Evolutionary conservation across 78 protist species (phyloP), one percentile per base, ranked within the genome.

Genomic region (Dictyostelium capitatum): DNA sequence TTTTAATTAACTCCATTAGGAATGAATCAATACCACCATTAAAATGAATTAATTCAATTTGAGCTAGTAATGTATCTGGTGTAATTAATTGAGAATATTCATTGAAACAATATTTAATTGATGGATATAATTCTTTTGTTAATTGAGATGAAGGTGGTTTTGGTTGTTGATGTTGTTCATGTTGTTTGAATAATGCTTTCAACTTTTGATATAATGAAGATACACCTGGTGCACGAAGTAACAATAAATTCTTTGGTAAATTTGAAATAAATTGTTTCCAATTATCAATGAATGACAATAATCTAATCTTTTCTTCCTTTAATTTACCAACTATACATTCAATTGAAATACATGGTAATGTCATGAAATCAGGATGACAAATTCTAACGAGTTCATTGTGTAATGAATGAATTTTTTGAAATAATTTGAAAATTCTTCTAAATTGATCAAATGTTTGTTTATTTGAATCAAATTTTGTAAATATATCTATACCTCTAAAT

Each of bases 161-260:
- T 56, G 4, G 28, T 56, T 20, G 23, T 19, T 17, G 62, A 19
- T 54, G 62, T 56, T 56, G 64, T 57, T 57, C 15, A 8, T 57
- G 12, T 57, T 57, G 32, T 62, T 37, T 54, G 62, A 41, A 54
- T 37, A 11, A 12, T 50, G 5, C 32, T 69, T 65, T 46, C n/a
- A 82, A 30, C 20, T 48, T 15, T 37, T 23, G 8, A 28, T 84
- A 48, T 9, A 84, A 46, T 12, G 83, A 74, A 7, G 91, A 84
- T 9, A 84, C 43, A 28, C 91, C 91, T 5, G 79, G 75, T 23
- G 82, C 75, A 23, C 75, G 37, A 4, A 84, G 32, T 0, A 84
- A 57, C 62, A 59, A 57, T 15, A 84, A 17, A 17, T 79, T 10
- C 28, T 32, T 72, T 43, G 81, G 91, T 14, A 84, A 69, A 14